These are phyloP conservation scores for Cladosporium cucumerinum DNA, from an alignment of 2,329 filamentous ascomycete genomes.

Conservation along the genomic window DNA sequence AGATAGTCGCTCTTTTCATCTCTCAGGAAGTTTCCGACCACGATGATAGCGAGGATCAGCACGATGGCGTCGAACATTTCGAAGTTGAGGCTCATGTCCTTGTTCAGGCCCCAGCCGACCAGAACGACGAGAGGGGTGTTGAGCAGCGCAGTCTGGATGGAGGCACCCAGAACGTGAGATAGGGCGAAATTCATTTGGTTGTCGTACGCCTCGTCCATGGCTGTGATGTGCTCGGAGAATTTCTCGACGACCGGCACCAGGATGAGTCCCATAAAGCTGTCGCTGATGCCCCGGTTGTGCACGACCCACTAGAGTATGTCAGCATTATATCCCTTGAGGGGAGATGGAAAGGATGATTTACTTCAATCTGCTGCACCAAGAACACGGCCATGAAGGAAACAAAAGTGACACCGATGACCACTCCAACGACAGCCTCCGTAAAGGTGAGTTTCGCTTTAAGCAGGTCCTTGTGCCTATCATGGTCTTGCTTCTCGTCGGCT, in stretches of 20 bases:
- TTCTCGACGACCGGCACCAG: slow-evolving; percentile 81
- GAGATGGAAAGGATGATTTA: background rate
- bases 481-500: slow-evolving; percentile 65
- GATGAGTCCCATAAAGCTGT: slow-evolving; percentile 67
- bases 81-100: slow-evolving; percentile 74
- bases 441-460: slow-evolving; percentile 68
- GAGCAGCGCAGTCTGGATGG: slow-evolving; percentile 83
- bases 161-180: slow-evolving; percentile 80
- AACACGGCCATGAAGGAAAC: slow-evolving; percentile 73
- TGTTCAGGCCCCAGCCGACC: slow-evolving; percentile 73
- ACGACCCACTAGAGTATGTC: slow-evolving; percentile 46
- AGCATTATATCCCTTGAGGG: slow-evolving; percentile 23
- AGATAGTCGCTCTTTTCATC: slow-evolving; percentile 90
- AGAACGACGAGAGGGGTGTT: slow-evolving; percentile 81
- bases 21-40: slow-evolving; percentile 80
- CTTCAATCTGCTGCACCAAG: slow-evolving; percentile 70
- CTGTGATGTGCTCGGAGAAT: slow-evolving; percentile 78
- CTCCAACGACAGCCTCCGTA: slow-evolving; percentile 65
- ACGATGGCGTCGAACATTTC: slow-evolving; percentile 82
- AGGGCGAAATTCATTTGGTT: slow-evolving; percentile 75
- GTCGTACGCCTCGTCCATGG: slow-evolving; percentile 80
- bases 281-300: slow-evolving; percentile 46
- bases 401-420: slow-evolving; percentile 62
- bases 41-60: slow-evolving; percentile 77
- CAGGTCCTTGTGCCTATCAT: slow-evolving; percentile 59